These are phyloP conservation scores for Cercospora sp. DNA, from an alignment of 2,329 filamentous ascomycete genomes.

Conservation along the genomic window DNA sequence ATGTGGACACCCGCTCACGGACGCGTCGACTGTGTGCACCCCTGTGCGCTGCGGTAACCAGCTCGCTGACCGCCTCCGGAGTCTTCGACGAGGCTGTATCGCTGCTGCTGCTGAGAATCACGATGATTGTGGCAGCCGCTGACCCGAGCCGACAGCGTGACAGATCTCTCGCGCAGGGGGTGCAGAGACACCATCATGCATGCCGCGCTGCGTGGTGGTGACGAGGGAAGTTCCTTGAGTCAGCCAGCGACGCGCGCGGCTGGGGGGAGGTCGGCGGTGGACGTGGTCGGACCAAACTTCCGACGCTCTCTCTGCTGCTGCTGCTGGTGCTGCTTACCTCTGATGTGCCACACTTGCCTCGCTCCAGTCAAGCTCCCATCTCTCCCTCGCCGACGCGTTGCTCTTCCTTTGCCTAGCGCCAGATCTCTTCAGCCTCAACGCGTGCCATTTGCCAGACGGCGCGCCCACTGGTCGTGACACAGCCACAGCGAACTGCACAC, in stretches of 20 bases:
- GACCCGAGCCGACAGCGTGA: neutral
- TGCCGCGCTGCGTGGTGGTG: neutral
- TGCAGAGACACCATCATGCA: neutral
- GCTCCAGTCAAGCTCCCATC: conserved; percentile 15
- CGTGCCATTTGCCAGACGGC: neutral
- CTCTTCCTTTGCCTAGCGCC: conserved; percentile 15
- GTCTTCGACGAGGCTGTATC: conserved; percentile 3
- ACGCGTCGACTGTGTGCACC: conserved; percentile 9
- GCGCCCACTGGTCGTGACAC: neutral
- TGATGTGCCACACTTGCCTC: conserved; percentile 12
- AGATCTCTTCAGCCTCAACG: conserved; percentile 18
- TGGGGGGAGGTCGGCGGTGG: neutral
- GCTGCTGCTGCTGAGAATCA: neutral
- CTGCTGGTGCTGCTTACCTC: neutral
- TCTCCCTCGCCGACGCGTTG: conserved; percentile 8
- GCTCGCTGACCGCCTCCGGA: conserved; percentile 23
- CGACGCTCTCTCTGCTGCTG: neutral
- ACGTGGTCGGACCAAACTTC: neutral
- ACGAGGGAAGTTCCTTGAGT: conserved; percentile 4
- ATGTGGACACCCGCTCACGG: conserved; percentile 12
- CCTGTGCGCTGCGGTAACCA: conserved; percentile 15
- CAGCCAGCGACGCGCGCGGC: neutral
- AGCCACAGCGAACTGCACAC: neutral
- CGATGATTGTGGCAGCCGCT: conserved; percentile 3
- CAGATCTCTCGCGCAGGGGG: neutral